phyloP scores from a whole-genome alignment of 176 grass and related monocot species.

The Ampelocalamus luodianensis region DNA sequence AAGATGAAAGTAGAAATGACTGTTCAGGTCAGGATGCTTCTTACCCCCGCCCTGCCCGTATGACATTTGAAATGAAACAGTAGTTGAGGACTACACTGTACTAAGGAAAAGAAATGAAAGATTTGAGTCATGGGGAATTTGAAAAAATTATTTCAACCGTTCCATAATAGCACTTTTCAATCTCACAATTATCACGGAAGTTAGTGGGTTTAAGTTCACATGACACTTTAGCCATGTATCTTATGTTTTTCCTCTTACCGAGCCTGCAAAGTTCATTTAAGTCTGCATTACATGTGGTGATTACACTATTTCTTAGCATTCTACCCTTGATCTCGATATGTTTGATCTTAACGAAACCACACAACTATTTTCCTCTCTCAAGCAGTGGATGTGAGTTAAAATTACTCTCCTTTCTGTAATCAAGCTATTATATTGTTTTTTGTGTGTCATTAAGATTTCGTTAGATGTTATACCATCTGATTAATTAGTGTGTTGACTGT shows the following conservation, averaged over 20 bases:
- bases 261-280: constrained; percentile 32
- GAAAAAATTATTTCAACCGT: background rate
- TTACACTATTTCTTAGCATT: background rate
- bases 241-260: constrained; percentile 11
- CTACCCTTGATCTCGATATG: background rate
- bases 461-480: constrained; percentile 37
- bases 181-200: background rate
- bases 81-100: background rate
- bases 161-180: background rate
- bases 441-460: background rate
- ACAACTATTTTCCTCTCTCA: background rate
- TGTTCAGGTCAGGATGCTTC: constrained; percentile 61
- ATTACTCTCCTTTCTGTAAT: background rate
- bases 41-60: background rate
- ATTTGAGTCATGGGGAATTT: background rate
- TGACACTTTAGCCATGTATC: background rate
- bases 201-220: constrained; percentile 1
- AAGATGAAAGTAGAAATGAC: constrained; percentile 60
- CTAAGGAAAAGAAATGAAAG: constrained; percentile 2
- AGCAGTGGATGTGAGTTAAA: constrained; percentile 11
- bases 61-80: background rate
- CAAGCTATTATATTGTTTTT: constrained; percentile 10
- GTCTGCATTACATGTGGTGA: background rate
- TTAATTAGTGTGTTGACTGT: constrained; percentile 37
- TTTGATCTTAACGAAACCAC: background rate